Evolutionary conservation across 1,284 basidiomycete species (phyloP).

Genomic region (Boletus smithii): DNA sequence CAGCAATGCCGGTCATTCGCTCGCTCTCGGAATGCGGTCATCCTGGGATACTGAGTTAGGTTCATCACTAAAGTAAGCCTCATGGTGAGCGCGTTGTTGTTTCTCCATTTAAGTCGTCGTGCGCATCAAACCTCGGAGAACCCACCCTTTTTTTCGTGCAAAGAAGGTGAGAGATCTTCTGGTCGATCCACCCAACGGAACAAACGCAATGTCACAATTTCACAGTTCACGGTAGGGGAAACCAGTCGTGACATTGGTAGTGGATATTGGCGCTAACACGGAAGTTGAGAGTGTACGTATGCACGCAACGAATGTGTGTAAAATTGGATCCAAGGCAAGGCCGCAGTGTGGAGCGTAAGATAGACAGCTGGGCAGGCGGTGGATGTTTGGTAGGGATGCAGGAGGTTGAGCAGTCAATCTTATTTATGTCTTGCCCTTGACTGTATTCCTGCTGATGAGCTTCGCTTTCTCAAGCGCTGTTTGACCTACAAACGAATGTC

Average conservation of each 20-base stretch:
- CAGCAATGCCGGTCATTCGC: too few species aligned
- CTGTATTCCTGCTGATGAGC: constrained; percentile 78
- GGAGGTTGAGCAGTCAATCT: too few species aligned
- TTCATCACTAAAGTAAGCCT: too few species aligned
- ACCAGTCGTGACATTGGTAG: constrained; percentile 17
- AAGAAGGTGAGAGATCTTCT: background rate
- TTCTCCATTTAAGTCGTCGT: too few species aligned
- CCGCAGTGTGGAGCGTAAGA: constrained; percentile 8
- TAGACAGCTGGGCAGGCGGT: constrained; percentile 1
- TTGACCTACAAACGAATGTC: constrained; percentile 44
- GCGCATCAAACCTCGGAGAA: too few species aligned
- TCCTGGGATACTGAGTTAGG: too few species aligned
- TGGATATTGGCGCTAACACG: constrained; percentile 16
- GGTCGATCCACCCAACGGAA: constrained; percentile 15
- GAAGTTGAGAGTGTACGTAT: constrained; percentile 11
- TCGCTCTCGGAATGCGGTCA: too few species aligned
- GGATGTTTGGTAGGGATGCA: too few species aligned
- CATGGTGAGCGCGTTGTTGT: too few species aligned
- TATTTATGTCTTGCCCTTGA: constrained; percentile 61
- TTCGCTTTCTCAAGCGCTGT: constrained; percentile 88
- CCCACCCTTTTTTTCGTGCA: too few species aligned
- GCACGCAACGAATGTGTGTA: constrained; percentile 15
- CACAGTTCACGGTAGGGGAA: constrained; percentile 7
- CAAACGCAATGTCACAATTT: constrained; percentile 14
- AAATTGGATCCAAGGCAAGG: constrained; percentile 11